Base-by-base conservation (phyloP, 208 protist species). In the Phytomonas francai region DNA sequence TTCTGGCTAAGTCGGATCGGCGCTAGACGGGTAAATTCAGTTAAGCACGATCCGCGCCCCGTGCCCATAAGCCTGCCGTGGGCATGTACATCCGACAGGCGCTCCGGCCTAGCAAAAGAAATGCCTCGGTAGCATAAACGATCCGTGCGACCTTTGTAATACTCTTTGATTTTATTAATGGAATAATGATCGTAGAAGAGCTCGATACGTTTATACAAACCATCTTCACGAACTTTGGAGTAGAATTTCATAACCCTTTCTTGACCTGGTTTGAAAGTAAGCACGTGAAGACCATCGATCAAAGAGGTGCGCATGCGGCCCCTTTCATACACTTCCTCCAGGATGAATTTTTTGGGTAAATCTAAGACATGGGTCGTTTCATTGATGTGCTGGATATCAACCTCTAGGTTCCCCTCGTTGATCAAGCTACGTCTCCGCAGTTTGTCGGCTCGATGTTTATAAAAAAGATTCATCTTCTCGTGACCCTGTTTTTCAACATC, bases 1-100 rank as follows among this genome's bases (percentile, higher is more conserved):
- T 94, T 94, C 68, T 96, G 87, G 66, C 84, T 91, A 77, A 94
- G 82, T 14, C 88, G 88, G 31, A 85, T 73, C 6, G 91, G 91
- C 49, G 92, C 85, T n/a, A 88, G 65, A 19, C 85, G 83, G 7
- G 84, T 76, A 45, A 74, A 72, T 34, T 89, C 81, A 36, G 84
- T 87, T 42, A 83, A 60, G 14, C 68, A 32, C 25, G 74, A 22
- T 29, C 8, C 61, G 39, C 27, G 68, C 29, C 61, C 71, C 1
- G 65, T 66, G 12, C 72, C 72, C 65, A 74, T 12, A 80, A 63
- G 19, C 83, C 54, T 31, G 77, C 45, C 39, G 45, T 76, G 78
- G 84, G 79, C 25, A 60, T 59, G 62, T 69, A 74, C 2, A 49
- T 71, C 67, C 79, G 80, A 5, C 72, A 72, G 64, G 75, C 67